Evolutionary conservation across 2,329 filamentous ascomycete genomes (phyloP).

Genomic region (Exophiala mesophila): DNA sequence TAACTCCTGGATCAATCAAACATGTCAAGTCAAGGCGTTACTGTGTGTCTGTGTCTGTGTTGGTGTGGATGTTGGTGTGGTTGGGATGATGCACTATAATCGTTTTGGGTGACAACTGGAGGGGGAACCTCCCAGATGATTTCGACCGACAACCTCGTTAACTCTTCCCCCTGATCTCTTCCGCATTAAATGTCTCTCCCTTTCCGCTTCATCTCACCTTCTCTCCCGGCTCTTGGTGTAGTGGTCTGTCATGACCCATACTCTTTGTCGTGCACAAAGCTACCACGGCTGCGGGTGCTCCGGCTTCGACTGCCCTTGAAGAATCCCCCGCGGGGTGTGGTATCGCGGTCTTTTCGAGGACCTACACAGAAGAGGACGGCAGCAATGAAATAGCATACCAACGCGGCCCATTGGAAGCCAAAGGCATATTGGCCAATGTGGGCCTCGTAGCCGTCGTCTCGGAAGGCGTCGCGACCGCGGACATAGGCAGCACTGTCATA

Average conservation of each 20-base stretch:
- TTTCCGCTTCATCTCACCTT: neutral
- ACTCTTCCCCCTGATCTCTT: too few relatives aligned
- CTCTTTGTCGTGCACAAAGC: constrained; percentile 30
- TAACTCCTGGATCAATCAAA: too few relatives aligned
- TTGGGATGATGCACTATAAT: too few relatives aligned
- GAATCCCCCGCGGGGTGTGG: constrained; percentile 10
- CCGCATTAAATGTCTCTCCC: too few relatives aligned
- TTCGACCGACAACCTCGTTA: too few relatives aligned
- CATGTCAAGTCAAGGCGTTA: too few relatives aligned
- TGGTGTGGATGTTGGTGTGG: too few relatives aligned
- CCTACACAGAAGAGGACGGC: constrained; percentile 54
- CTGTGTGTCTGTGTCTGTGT: too few relatives aligned
- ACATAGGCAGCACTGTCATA: constrained; percentile 54
- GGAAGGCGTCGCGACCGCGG: constrained; percentile 54
- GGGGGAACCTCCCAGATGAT: too few relatives aligned
- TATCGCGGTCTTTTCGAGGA: constrained; percentile 8
- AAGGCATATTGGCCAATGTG: constrained; percentile 54
- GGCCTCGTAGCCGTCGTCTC: constrained; percentile 43
- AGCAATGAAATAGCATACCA: constrained; percentile 51
- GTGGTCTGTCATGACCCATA: constrained; percentile 18
- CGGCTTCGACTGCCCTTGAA: constrained; percentile 23
- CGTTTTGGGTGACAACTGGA: too few relatives aligned
- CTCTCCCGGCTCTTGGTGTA: neutral
- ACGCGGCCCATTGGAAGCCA: constrained; percentile 58
- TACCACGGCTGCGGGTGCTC: constrained; percentile 27